Evolutionary conservation across 345 rosid species (phyloP), one percentile per base, ranked within the genome.

Genomic region (Hibiscus syriacus): DNA sequence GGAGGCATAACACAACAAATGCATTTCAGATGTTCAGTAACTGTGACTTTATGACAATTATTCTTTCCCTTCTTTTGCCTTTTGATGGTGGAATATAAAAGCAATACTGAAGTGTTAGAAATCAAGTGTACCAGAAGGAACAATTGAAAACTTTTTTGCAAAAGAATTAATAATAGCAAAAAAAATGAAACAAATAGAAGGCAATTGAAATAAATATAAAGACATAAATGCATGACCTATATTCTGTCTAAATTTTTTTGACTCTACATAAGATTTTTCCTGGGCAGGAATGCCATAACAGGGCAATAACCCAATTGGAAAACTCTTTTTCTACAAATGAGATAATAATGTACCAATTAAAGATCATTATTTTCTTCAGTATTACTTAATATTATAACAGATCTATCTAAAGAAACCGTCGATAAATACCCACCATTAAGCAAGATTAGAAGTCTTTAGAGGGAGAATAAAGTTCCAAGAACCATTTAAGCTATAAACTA

Each of bases 1-100:
- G 69, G 74, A 64, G 56, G 46, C 77, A 76, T 36, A 2, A 38
- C 43, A 64, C 49, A 30, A 62, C 43, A 54, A 66, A 62, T 14
- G 13, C 22, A 41, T 22, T n/a, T 27, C 30, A 36, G 27, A n/a
- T 19, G 17, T 29, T 65, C 22, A 27, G 29, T 19, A 2, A 17
- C 17, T 56, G 17, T 43, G 36, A 25, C 30, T 62, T 39, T 19
- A 1, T 64, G 41, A 49, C 5, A 46, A 11, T 11, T 22, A 12
- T 54, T 54, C 10, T 17, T 54, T 12, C 12, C n/a, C 30, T 12
- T 55, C 16, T 32, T 38, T 36, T 36, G 3, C 23, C 62, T 30
- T 57, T 57, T 57, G 23, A 57, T 16, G 60, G 32, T 57, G 22
- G n/a, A 57, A 57, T 57, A 57, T 7, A 7, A n/a, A n/a, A 14